Evolutionary conservation across 441 rosid genomes (phyloP), one percentile per base, ranked within the genome.

Genomic region (Manihot esculenta): DNA sequence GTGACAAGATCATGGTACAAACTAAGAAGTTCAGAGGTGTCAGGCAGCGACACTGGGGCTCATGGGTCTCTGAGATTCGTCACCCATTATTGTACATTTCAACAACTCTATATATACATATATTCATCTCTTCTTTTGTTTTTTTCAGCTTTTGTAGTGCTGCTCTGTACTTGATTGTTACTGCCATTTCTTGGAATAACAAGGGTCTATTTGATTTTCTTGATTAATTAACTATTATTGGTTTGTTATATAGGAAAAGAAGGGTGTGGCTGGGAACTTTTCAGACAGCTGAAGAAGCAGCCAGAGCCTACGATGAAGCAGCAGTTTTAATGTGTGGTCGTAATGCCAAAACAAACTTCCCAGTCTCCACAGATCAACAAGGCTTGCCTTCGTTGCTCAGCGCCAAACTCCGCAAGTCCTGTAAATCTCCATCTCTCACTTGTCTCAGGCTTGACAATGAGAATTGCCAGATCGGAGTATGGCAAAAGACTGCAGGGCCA

Each of bases 41-140:
- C 87, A 85, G 98, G 86, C 98, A 90, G 72, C 97, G 98, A 79
- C 92, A 86, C 45, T 90, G 98, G 98, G 97, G 96, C 75, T 89
- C 98, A 18, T 92, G 98, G 98, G 97, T 92, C 75, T 86, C 94
- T 64, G 98, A 92, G 86, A 92, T 92, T 86, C 98, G 97, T 10
- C 98, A 90, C 61, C 98, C 98, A 17, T 75, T 92, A 24, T 82
- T 92, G 90, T 88, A 82, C 47, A 18, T 42, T 60, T 35, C 41
- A 35, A 35, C 7, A 76, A 73, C 57, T 53, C 56, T 73, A 66
- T 66, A 23, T 73, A 66, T 66, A 23, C 41, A 3, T 21, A 18
- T 38, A 15, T 35, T 35, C 41, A 6, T 35, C 41, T 35, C 5
- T 7, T 35, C 4, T 2, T n/a, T n/a, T n/a, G n/a, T n/a, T n/a